Evolutionary conservation across 2,329 filamentous ascomycete genomes (phyloP), one percentile per base, ranked within the genome.

Genomic region (Neoascochyta sp.): DNA sequence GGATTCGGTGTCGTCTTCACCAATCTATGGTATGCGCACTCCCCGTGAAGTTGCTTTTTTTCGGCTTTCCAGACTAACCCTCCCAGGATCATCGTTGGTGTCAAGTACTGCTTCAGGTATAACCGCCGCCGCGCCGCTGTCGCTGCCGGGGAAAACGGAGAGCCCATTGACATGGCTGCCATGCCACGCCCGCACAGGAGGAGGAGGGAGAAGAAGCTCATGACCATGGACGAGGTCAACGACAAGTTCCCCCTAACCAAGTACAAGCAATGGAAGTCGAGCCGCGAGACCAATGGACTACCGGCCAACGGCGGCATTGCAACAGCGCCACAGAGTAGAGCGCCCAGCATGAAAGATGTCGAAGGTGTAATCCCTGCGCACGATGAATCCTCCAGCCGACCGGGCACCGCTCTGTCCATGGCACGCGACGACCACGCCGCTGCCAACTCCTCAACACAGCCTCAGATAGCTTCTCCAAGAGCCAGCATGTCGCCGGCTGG

Each of bases 151-250:
- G 85, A 89, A 47, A 84, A 85, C 59, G 67, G 66, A 39, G 89
- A 95, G 42, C 86, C 84, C 10, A 93, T 98, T 54, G 88, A 88
- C 41, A 71, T 98, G 44, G 78, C 89, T 36, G 76, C 82, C 34
- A 88, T 96, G 76, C 86, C 87, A 35, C 71, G 87, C 38, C 83
- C 87, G 28, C 89, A 92, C 61, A 79, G 92, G 34, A 78, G 90
- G 54, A 78, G 90, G 45, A 80, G 89, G 37, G 92, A 98, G 65
- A 98, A 98, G 79, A 98, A 95, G 64, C 66, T 98, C 48, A 96
- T 98, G 92, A 86, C 85, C 2, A 95, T 96, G 81, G 92, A 98
- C 41, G 92, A 98, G 66, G 92, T 98, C 42, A 96, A 98, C 60
- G 88, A 93, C 48, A 86, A 93, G 50, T 98, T 98, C 53, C 90